Conservation (phyloP, 2,329 filamentous ascomycete species). For the Verticillium nonalfalfae region DNA sequence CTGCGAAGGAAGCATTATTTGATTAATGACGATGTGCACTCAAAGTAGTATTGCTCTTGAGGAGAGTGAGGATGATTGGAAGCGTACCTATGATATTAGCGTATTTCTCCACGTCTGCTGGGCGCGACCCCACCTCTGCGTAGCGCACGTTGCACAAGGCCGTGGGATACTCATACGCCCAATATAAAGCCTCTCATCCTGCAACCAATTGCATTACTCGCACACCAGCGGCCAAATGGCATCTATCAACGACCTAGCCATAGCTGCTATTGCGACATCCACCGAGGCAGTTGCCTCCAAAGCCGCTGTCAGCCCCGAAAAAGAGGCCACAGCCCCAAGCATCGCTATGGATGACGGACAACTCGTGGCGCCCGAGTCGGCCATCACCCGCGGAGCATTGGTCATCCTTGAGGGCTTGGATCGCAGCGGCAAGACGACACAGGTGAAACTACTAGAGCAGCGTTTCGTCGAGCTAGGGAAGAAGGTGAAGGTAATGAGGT, state of each 20-base stretch:
- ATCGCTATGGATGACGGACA: not conserved
- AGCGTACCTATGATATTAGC: no score
- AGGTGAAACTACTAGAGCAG: constrained; percentile 65
- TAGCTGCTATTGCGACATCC: constrained; percentile 35
- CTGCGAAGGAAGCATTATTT: no score
- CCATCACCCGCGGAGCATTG: constrained; percentile 56
- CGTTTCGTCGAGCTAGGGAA: constrained; percentile 41
- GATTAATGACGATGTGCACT: no score
- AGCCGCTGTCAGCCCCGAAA: not conserved
- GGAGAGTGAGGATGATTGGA: no score
- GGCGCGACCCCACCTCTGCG: no score
- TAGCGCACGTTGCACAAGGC: not conserved
- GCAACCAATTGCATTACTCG: not conserved
- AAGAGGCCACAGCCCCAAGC: not conserved
- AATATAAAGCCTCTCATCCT: not conserved
- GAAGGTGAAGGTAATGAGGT: constrained; percentile 47
- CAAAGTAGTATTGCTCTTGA: no score
- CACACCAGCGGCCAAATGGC: constrained; percentile 23
- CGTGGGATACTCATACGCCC: not conserved
- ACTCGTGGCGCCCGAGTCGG: constrained; percentile 2
- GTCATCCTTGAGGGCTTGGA: constrained; percentile 87
- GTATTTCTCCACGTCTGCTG: no score
- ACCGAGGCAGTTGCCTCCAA: constrained; percentile 19
- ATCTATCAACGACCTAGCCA: constrained; percentile 44
- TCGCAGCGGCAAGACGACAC: constrained; percentile 86